phyloP scores from a whole-genome alignment of 176 grass and related monocot genomes.

The Panicum miliaceum region DNA sequence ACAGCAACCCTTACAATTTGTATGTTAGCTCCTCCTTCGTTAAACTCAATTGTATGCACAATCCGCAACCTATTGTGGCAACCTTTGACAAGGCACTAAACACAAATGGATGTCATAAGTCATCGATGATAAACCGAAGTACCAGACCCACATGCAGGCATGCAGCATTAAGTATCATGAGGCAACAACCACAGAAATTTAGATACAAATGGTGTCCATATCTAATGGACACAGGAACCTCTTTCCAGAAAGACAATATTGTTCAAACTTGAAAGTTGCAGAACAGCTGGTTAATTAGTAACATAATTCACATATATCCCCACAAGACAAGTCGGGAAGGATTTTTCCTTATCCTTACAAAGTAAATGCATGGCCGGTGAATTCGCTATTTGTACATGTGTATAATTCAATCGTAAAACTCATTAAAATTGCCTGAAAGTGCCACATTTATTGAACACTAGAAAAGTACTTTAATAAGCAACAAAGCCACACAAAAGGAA shows the following conservation, averaged over 20 bases:
- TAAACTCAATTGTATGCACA: constrained; percentile 95
- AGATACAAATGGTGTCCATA: constrained; percentile 1
- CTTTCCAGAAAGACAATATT: neutral
- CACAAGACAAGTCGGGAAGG: constrained; percentile 2
- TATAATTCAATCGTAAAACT: constrained; percentile 8
- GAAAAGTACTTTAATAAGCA: neutral
- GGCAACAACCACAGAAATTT: neutral
- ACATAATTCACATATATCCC: neutral
- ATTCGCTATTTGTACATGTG: constrained; percentile 6
- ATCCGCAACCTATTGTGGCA: constrained; percentile 91
- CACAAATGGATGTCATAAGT: constrained; percentile 34
- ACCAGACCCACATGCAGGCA: neutral
- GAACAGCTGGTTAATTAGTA: neutral
- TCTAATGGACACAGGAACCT: neutral
- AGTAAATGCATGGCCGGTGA: neutral
- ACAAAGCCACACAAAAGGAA: constrained; percentile 12
- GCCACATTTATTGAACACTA: neutral
- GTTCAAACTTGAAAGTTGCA: constrained; percentile 30
- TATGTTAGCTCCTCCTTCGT: constrained; percentile 79
- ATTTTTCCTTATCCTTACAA: neutral
- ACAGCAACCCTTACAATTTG: constrained; percentile 88
- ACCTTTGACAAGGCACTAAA: constrained; percentile 93
- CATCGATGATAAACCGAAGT: constrained; percentile 10
- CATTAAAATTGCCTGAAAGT: constrained; percentile 10
- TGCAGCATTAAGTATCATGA: too few species aligned